Base-by-base conservation (phyloP, 768 basidiomycete genomes). In the Lactarius indigo region DNA sequence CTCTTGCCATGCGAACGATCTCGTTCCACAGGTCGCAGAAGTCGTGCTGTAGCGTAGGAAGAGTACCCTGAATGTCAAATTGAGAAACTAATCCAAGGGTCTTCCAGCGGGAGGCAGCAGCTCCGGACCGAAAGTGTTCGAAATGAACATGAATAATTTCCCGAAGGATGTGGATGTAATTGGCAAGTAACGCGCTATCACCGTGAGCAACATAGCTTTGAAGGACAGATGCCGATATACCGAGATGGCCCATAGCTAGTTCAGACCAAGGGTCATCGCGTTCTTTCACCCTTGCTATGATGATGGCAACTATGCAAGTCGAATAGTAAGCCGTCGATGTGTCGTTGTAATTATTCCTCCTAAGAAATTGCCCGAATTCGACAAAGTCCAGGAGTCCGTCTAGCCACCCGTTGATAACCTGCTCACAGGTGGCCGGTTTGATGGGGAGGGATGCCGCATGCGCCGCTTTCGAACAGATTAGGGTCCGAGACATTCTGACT, bases 1-100 rank as follows among this genome's bases (percentile, higher is more conserved):
- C n/a, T 18, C 18, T 4, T 3, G 57, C 47, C 15, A 30, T 33
- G 1, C 0, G 35, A 20, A 59, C 30, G 9, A 65, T 26, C 23
- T 47, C 54, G 20, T 65, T 65, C 64, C 59, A 65, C 8, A 61
- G 13, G 6, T 6, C 5, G 15, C 64, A 65, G 6, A 65, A 65
- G 9, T 56, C 59, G 26, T 61, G 59, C 54, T 61, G 64, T 17
- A 65, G 31, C 31, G 8, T 31, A 33, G 64, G 54, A 20, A 33
- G 12, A 0, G 64, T 56, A 12, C 20, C 3, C 0, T 23, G n/a
- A 26, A 65, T 56, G 23, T 42, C 18, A 30, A 65, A 61, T 42
- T 17, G 2, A 3, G 59, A 33, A 37, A 60, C 44, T 15, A 59
- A 44, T 1, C 15, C 28, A 23, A 60, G 30, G 5, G 2, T 8